phyloP scores from a whole-genome alignment of 139 green algal genomes.

The Tetraselmis striata region DNA sequence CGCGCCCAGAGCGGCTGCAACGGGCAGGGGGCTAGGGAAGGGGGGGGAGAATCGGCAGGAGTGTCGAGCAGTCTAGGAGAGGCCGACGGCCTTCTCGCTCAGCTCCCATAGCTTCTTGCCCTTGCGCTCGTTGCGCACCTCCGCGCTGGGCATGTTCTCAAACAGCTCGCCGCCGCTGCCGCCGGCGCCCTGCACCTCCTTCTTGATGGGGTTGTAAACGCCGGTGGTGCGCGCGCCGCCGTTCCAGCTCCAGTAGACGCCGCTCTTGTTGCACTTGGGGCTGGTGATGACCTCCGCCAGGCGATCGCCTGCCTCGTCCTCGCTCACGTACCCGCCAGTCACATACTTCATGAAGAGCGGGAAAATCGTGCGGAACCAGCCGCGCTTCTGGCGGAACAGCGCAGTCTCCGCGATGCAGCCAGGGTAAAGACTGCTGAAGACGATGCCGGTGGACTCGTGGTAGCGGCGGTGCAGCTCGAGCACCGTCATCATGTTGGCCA shows the following conservation, averaged over 20 bases:
- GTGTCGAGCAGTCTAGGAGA: too few relatives aligned
- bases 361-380: constrained; percentile 81
- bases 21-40: too few relatives aligned
- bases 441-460: constrained; percentile 66
- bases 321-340: constrained; percentile 70
- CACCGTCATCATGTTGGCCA: constrained; percentile 93
- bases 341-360: constrained; percentile 93
- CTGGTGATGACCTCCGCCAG: constrained; percentile 57
- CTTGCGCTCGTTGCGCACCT: constrained; percentile 68
- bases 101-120: constrained; percentile 69
- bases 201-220: neutral
- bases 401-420: constrained; percentile 92
- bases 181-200: neutral
- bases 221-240: neutral
- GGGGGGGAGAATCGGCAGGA: too few relatives aligned
- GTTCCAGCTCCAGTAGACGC: constrained; percentile 83
- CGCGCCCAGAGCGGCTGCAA: too few relatives aligned
- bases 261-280: constrained; percentile 55
- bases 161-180: neutral
- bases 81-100: constrained; percentile 65
- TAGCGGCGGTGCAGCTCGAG: constrained; percentile 77
- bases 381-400: constrained; percentile 84
- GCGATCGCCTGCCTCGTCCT: constrained; percentile 80
- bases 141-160: constrained; percentile 33
- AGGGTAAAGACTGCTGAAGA: constrained; percentile 87